A percentile compares a stretch with the other conserved stretches of the same genome.
Conservation (phyloP, 768 basidiomycete genomes). For the Glaciozyma martinii region DNA sequence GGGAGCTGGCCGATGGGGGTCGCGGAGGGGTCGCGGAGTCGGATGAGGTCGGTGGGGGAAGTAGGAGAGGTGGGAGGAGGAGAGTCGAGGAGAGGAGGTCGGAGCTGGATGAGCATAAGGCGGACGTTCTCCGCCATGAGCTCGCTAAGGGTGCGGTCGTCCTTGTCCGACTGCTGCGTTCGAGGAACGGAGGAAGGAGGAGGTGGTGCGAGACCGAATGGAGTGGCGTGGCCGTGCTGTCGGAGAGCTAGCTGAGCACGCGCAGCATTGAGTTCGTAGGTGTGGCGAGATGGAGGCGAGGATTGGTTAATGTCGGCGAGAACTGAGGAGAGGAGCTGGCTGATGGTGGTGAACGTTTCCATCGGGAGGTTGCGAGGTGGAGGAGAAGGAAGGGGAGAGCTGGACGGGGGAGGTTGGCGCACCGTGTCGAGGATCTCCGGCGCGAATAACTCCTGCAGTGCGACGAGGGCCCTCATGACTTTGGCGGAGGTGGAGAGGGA, state of each 20-base stretch:
- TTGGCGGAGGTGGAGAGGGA: background rate
- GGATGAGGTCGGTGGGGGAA: background rate
- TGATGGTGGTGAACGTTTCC: background rate
- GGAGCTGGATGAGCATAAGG: slow-evolving; percentile 2
- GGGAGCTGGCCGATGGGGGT: slow-evolving; percentile 5
- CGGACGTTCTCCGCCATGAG: slow-evolving; percentile 6
- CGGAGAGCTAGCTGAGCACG: background rate
- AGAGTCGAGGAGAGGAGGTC: slow-evolving; percentile 1
- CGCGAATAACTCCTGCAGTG: background rate
- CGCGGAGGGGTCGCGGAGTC: background rate
- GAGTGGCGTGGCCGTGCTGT: background rate
- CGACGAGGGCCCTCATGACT: background rate
- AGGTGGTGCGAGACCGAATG: background rate
- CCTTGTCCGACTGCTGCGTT: background rate
- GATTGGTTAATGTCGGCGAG: background rate
- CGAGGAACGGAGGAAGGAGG: background rate
- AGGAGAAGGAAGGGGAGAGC: background rate
- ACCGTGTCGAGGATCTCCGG: background rate
- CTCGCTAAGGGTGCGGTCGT: background rate
- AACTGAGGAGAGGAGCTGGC: background rate
- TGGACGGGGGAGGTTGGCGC: background rate
- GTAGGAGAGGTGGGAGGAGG: background rate
- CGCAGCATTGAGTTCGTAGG: background rate
- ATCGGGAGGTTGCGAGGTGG: background rate
- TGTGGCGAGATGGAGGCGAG: background rate